These are phyloP conservation scores for Geoglossum glabrum DNA, from an alignment of 495 filamentous ascomycete genomes.

Conservation along the genomic window DNA sequence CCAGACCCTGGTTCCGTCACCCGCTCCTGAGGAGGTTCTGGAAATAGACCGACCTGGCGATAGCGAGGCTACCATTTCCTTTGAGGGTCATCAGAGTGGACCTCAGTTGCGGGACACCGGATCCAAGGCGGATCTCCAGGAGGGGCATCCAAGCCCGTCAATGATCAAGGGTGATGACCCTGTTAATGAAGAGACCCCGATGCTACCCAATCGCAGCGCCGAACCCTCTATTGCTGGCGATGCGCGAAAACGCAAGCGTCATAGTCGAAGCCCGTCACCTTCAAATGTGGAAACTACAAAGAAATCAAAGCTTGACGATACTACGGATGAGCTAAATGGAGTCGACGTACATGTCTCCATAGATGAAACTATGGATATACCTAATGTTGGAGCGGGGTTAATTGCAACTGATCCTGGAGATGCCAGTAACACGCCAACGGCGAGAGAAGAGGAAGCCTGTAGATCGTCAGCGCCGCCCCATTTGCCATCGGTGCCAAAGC, in stretches of 20 bases:
- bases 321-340: neutral
- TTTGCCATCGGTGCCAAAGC: neutral
- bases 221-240: neutral
- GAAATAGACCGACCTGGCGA: neutral
- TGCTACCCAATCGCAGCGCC: neutral
- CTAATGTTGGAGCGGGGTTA: neutral
- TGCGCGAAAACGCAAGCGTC: conserved; percentile 6
- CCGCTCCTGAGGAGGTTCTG: neutral
- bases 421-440: neutral
- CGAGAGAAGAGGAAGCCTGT: neutral
- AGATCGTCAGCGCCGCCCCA: neutral
- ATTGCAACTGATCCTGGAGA: neutral
- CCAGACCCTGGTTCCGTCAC: neutral
- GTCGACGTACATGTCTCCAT: too few relatives aligned
- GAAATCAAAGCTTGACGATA: neutral
- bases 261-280: conserved; percentile 3
- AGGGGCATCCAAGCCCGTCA: neutral
- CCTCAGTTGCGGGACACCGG: neutral
- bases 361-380: neutral
- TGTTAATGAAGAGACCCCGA: conserved; percentile 5
- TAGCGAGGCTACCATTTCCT: neutral
- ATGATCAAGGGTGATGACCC: conserved; percentile 3
- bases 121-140: neutral
- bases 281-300: neutral
- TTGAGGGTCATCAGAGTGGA: neutral